Evolutionary conservation across 148 eudicot genomes (phyloP).

Genomic region (Agrostemma githago): DNA sequence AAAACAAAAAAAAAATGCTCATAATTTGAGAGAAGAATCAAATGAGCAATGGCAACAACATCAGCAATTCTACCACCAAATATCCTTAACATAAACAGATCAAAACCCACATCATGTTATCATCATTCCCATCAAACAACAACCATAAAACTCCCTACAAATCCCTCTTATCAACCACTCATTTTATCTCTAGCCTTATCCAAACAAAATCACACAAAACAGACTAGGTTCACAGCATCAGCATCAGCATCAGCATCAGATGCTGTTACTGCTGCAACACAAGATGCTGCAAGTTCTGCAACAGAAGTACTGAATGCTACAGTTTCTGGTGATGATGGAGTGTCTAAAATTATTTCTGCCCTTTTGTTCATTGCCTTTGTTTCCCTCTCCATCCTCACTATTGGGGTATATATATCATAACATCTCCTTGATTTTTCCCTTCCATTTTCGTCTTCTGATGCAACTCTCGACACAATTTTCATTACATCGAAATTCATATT

Average conservation of each 20-base stretch:
- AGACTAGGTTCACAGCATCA: not conserved
- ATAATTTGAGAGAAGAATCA: not conserved
- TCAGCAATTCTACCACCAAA: not conserved
- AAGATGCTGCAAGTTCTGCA: conserved; percentile 14
- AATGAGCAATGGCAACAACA: conserved; percentile 14
- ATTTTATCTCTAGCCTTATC: conserved; percentile 22
- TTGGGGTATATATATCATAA: conserved; percentile 19
- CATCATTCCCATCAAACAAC: not conserved
- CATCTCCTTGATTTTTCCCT: not conserved
- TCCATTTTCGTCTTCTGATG: not conserved
- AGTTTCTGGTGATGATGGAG: conserved; percentile 13
- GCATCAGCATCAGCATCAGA: conserved; percentile 5
- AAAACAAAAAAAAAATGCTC: not conserved
- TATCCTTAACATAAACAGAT: conserved; percentile 2
- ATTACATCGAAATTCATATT: too few relatives aligned
- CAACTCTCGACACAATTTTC: not conserved
- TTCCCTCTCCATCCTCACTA: conserved; percentile 20
- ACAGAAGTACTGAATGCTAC: conserved; percentile 17
- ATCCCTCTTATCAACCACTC: conserved; percentile 15
- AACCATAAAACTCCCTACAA: not conserved
- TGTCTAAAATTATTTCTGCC: conserved; percentile 11
- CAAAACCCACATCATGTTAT: conserved; percentile 1
- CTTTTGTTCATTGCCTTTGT: conserved; percentile 27
- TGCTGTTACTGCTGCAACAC: conserved; percentile 5
- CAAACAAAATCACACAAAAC: conserved; percentile 14